Base-by-base conservation (phyloP, 116 monocot genomes). In the Trichopus zeylanicus region DNA sequence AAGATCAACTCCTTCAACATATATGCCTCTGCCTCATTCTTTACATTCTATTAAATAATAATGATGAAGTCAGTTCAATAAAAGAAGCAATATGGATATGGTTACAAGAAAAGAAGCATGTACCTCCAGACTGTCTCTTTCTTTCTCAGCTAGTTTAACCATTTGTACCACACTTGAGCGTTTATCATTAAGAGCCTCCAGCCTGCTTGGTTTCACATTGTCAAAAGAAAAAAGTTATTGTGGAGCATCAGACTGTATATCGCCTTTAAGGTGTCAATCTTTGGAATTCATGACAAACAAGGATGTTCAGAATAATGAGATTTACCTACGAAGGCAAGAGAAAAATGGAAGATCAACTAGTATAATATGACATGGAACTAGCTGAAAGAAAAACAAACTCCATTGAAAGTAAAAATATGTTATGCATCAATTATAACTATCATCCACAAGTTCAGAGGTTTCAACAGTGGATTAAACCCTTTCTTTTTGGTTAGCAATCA, bases 101-200 rank as follows among this genome's bases (percentile, higher is more conserved):
- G 42, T 42, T 42, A 26, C 25, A 9, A 21, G 5, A 2, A 39
- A 46, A 2, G 26, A 8, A 66, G 18, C 46, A 64, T 6, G 2
- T 63, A 97, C 95, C 86, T 97, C 91, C 70, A 97, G 84, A 56
- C 57, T 77, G 31, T 90, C 95, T 64, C 71, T 90, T 78, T 97
- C 95, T 70, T 90, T 90, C 70, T 97, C 87, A 56, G 91, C 90
- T 48, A 97, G 46, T 65, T 97, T 97, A 60, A 97, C 84, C 81
- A 97, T 73, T 64, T 90, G 90, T 16, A 90, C 86, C 26, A 79
- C 73, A 9, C 73, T 69, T 32, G 91, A 77, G 30, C 95, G 81
- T 59, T 90, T 97, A 52, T 97, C 95, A 75, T 90, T 90, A 23
- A 90, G 72, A 5, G 62, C 55, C 72, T 97, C 95, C 52, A 97